Base-by-base conservation (phyloP, 257 asterid genomes). In the Solanum raphanifolium region DNA sequence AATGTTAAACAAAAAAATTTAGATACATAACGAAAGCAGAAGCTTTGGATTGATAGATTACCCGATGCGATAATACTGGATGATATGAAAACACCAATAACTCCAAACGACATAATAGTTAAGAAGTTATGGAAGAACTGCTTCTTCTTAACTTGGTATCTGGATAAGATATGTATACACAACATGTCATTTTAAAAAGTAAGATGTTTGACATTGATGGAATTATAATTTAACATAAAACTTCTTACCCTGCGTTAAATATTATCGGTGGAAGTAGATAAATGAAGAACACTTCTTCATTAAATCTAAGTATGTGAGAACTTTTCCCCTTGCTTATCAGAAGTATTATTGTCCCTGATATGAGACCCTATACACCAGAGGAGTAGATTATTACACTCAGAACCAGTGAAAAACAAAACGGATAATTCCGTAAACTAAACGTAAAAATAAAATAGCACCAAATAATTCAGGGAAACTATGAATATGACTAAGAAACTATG, bases 141-240 rank as follows among this genome's bases (percentile, higher is more conserved):
- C 87, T 95, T 95, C 98, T 97, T 97, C 95, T 97, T 97, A 83
- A 95, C 99, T 93, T 97, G 99, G 88, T 95, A 97, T 74, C 99
- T 97, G 94, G 78, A n/a, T 27, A 86, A 83, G 75, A 68, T 21
- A 66, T 9, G 65, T 27, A 65, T 7, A 27, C n/a, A 85, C 11
- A 86, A 43, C 48, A 16, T 86, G 23, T 86, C 83, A 55, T 13
- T 18, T 16, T 29, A 55, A 82, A 35, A 62, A 5, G 72, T n/a
- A 31, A 32, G 31, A 81, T 46, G 39, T n/a, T 43, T 5, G 25
- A 27, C n/a, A 8, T 27, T 29, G 7, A 46, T 18, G 43, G 41
- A 82, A 48, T 46, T 82, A 82, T 16, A 48, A 18, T 46, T 82
- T 29, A 48, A 39, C 36, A 25, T 52, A 23, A 10, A 88, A 68